Conservation (phyloP, 2,329 filamentous ascomycete species). For the Cercospora sp. region DNA sequence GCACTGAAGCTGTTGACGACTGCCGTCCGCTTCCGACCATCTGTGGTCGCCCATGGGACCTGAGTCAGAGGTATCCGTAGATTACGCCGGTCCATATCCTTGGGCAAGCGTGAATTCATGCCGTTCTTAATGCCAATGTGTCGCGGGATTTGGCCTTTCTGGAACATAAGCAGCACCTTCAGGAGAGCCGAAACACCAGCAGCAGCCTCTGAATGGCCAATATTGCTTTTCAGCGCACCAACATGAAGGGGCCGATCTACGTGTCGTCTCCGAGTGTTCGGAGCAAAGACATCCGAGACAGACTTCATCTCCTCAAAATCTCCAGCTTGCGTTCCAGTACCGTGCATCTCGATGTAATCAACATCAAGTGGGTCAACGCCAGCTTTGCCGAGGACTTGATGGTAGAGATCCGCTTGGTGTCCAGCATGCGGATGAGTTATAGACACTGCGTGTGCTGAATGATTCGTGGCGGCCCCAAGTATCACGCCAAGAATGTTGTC, state of each 20-base stretch:
- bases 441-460: conserved; percentile 21
- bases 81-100: conserved; percentile 58
- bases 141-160: conserved; percentile 63
- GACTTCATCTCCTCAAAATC: conserved; percentile 24
- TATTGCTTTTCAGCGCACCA: conserved; percentile 35
- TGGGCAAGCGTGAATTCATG: conserved; percentile 62
- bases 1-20: conserved; percentile 70
- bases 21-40: conserved; percentile 41
- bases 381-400: conserved; percentile 20
- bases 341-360: conserved; percentile 25
- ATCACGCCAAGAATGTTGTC: conserved; percentile 33
- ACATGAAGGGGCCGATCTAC: conserved; percentile 27
- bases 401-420: conserved; percentile 17
- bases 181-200: conserved; percentile 56
- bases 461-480: conserved; percentile 20
- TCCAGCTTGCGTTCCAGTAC: conserved; percentile 28
- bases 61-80: conserved; percentile 57
- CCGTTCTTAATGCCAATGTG: conserved; percentile 67
- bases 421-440: conserved; percentile 28
- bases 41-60: conserved; percentile 41
- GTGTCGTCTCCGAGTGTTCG: conserved; percentile 15
- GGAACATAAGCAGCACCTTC: conserved; percentile 66
- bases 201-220: conserved; percentile 36
- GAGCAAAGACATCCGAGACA: conserved; percentile 18
- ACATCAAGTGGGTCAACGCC: conserved; percentile 22